Evolutionary conservation across 2,329 filamentous ascomycete species (phyloP).

Genomic region (Fusarium sp.): DNA sequence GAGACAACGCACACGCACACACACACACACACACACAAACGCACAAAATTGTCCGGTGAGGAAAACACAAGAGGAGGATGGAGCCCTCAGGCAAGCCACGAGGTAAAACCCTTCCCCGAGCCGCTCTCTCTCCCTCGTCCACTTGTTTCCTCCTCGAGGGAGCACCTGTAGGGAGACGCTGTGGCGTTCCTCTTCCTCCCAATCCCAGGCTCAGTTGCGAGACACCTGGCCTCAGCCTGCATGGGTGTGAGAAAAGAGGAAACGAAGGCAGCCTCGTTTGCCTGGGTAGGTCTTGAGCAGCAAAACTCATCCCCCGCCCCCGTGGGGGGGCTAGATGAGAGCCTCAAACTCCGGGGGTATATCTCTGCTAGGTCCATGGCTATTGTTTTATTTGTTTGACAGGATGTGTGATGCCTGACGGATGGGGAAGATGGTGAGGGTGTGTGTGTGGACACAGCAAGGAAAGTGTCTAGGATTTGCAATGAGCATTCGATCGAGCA

Average conservation of each 20-base stretch:
- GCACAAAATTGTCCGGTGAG: constrained; percentile 14
- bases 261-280: background rate
- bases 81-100: constrained; percentile 12
- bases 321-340: background rate
- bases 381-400: background rate
- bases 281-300: background rate
- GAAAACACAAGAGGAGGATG: constrained; percentile 30
- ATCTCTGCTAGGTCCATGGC: background rate
- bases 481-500: constrained; percentile 16
- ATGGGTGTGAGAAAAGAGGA: constrained; percentile 1
- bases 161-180: constrained; percentile 28
- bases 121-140: constrained; percentile 28
- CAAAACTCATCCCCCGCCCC: background rate
- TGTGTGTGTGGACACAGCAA: background rate
- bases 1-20: background rate
- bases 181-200: constrained; percentile 23
- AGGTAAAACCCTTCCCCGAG: background rate
- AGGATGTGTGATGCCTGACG: background rate
- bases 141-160: constrained; percentile 22
- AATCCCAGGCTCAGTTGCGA: constrained; percentile 26
- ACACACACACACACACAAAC: background rate
- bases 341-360: background rate
- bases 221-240: constrained; percentile 23
- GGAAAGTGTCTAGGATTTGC: constrained; percentile 19
- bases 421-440: background rate